A percentile compares a stretch with the other conserved stretches of the same genome.
phyloP scores from a whole-genome alignment of 2,329 filamentous ascomycete genomes.

The Penicillium concentricum region DNA sequence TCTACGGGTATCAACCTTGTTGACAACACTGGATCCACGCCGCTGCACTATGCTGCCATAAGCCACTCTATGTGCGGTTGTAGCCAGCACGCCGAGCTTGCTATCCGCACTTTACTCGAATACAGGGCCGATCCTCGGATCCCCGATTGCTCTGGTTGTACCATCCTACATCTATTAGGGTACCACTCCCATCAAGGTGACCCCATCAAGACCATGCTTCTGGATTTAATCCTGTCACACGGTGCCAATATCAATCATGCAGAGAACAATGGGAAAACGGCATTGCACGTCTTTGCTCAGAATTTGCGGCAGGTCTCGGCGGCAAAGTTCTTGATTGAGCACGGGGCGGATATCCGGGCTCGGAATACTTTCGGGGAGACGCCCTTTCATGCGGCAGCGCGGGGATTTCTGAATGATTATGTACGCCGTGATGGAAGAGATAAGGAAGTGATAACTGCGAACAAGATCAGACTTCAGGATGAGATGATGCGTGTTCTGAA shows the following conservation, averaged over 20 bases:
- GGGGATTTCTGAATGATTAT: constrained; percentile 2
- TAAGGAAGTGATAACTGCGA: constrained; percentile 6
- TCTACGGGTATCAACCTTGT: constrained; percentile 17
- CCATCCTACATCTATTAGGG: constrained; percentile 19
- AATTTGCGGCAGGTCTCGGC: constrained; percentile 21
- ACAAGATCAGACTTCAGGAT: constrained; percentile 19
- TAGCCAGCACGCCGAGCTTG: constrained; percentile 9
- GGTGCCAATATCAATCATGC: constrained; percentile 17
- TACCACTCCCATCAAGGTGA: constrained; percentile 7
- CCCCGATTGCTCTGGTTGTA: constrained; percentile 15
- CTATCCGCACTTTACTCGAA: constrained; percentile 15
- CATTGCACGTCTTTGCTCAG: constrained; percentile 23
- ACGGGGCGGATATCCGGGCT: constrained; percentile 18
- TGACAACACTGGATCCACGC: constrained; percentile 18
- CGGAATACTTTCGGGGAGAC: constrained; percentile 21
- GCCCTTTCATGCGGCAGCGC: constrained; percentile 22
- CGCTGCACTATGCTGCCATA: constrained; percentile 15
- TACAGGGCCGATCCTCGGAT: constrained; percentile 18
- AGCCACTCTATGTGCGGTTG: constrained; percentile 12
- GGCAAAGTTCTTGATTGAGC: constrained; percentile 16
- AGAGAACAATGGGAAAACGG: constrained; percentile 21
- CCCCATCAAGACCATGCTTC: constrained; percentile 11
- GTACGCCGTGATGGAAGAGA: background rate
- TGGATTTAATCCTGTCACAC: constrained; percentile 21
- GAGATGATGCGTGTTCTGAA: constrained; percentile 15